Evolutionary conservation across 805 yeast species (phyloP).

Genomic region (Cyberlindnera saturnus): DNA sequence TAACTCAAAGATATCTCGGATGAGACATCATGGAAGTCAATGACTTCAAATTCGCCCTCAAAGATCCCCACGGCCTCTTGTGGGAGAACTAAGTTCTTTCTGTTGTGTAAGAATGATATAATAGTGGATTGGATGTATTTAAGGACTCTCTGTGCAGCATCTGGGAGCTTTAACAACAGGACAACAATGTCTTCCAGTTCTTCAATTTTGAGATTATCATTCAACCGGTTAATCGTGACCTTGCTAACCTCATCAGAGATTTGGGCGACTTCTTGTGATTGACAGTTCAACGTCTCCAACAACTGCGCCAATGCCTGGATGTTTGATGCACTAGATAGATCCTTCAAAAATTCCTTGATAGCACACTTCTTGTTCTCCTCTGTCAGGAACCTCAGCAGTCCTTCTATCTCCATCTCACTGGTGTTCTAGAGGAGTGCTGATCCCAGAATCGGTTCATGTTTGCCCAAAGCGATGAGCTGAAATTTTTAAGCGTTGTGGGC

Average conservation of each 20-base stretch:
- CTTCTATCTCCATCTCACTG: neutral
- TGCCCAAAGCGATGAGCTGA: too few relatives aligned
- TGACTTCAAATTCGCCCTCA: neutral
- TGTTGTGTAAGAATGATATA: neutral
- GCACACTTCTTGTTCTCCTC: conserved; percentile 1
- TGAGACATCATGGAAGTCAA: neutral
- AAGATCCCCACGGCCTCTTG: conserved; percentile 1
- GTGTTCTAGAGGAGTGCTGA: too few relatives aligned
- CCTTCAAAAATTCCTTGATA: conserved; percentile 4
- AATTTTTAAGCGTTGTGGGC: too few relatives aligned
- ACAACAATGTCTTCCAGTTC: neutral
- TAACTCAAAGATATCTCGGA: neutral
- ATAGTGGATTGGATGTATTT: conserved; percentile 6
- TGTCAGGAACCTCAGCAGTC: conserved; percentile 4
- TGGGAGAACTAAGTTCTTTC: conserved; percentile 4
- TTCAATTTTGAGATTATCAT: neutral
- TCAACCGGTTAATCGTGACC: neutral
- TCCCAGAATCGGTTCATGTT: too few relatives aligned
- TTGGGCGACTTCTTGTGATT: neutral
- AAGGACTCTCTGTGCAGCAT: conserved; percentile 1
- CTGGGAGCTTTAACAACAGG: conserved; percentile 8
- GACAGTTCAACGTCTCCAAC: conserved; percentile 4
- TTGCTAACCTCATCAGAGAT: neutral
- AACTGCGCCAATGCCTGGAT: conserved; percentile 5
- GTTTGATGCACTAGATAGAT: conserved; percentile 1